phyloP scores from a whole-genome alignment of 2,329 filamentous ascomycete species.

The Escovopsis sp. region DNA sequence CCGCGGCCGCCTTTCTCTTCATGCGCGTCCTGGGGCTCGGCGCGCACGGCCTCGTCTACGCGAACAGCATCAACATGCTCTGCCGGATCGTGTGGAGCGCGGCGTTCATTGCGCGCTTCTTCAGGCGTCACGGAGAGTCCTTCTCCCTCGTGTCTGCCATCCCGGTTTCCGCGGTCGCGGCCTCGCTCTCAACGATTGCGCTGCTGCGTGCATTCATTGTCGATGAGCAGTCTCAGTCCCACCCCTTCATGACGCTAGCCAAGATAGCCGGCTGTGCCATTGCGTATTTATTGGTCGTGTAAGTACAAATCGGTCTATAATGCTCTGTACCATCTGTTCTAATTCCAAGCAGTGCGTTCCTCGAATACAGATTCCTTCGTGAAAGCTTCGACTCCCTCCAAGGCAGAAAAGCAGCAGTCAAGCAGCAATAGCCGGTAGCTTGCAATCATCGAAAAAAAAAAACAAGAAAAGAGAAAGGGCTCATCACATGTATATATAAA shows the following conservation, averaged over 20 bases:
- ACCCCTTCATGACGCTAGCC: slow-evolving; percentile 23
- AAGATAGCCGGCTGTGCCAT: slow-evolving; percentile 35
- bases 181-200: slow-evolving; percentile 14
- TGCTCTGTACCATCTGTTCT: slow-evolving; percentile 14
- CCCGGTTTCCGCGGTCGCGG: slow-evolving; percentile 13
- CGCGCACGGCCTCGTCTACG: slow-evolving; percentile 66
- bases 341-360: slow-evolving; percentile 28
- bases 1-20: slow-evolving; percentile 57
- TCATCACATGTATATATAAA: not conserved
- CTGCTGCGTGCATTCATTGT: slow-evolving; percentile 14
- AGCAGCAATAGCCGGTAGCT: slow-evolving; percentile 10
- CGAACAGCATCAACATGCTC: slow-evolving; percentile 82
- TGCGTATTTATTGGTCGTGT: slow-evolving; percentile 43
- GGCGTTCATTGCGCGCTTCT: slow-evolving; percentile 54
- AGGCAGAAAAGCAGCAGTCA: slow-evolving; percentile 16
- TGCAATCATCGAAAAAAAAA: slow-evolving; percentile 1
- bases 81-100: slow-evolving; percentile 72
- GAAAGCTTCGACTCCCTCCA: slow-evolving; percentile 33
- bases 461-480: not conserved
- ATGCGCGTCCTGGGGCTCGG: slow-evolving; percentile 56
- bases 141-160: slow-evolving; percentile 15
- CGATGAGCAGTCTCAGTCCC: slow-evolving; percentile 10
- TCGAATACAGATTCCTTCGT: slow-evolving; percentile 39
- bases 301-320: slow-evolving; percentile 24
- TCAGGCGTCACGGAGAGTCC: slow-evolving; percentile 29